Evolutionary conservation across 352 stramenopile species (phyloP), one percentile per base, ranked within the genome.

Genomic region (Globisporangium emineosum): DNA sequence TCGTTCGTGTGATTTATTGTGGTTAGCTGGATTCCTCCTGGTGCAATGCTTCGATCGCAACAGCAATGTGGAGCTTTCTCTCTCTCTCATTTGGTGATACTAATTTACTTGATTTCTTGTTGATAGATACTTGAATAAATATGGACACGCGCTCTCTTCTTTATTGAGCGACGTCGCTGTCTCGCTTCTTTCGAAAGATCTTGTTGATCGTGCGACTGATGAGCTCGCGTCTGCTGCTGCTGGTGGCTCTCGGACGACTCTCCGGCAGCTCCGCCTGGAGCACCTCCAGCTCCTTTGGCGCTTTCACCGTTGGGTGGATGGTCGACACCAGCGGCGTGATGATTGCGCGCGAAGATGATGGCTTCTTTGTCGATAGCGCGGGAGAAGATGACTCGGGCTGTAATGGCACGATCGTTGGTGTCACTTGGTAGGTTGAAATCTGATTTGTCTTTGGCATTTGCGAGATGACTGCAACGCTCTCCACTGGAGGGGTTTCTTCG

Each of bases 71-170:
- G 40, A 9, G 40, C 17, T 47, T 47, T 21, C 5, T 47, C 15
- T 21, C 25, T 29, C 47, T 29, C 21, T 27, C 23, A 23, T 30
- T 12, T 55, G 49, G 10, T 40, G 64, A 69, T 75, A 70, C 60
- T 59, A 62, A 67, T 68, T 61, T 70, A 56, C 40, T 30, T 71
- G 40, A 7, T 47, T 27, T 40, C 13, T 35, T 13, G 30, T n/a
- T 29, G 50, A 42, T 65, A 58, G 47, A 57, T 50, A 57, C 29
- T 42, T 47, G 56, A 43, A 64, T 64, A 64, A 64, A 64, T 64
- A 62, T 23, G 19, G 35, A 12, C 57, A 63, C 12, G 10, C 35
- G 12, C 25, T 52, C 49, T 43, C 33, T 2, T 63, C 43, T n/a
- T 40, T 23, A 58, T 30, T 58, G 52, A 8, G 29, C n/a, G 4